These are phyloP conservation scores for Agrocybe praecox DNA, from an alignment of 768 basidiomycete genomes.

Conservation along the genomic window DNA sequence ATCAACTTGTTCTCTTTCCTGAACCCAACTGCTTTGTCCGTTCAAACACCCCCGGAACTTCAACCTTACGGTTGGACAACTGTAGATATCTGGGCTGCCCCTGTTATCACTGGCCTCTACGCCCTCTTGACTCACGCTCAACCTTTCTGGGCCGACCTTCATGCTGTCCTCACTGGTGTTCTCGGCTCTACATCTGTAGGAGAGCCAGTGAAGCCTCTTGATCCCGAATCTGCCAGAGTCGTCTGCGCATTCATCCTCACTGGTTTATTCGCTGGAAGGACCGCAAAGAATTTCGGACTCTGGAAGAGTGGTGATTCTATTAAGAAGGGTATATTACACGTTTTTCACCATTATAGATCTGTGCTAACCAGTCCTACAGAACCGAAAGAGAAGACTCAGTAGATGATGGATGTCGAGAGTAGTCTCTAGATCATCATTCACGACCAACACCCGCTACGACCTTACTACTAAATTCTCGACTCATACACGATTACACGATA, in stretches of 20 bases:
- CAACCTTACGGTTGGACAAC: conserved; percentile 84
- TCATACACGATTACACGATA: too few relatives aligned
- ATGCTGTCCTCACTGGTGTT: conserved; percentile 46
- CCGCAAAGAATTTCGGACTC: conserved; percentile 64
- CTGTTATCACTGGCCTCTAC: conserved; percentile 75
- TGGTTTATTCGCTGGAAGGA: conserved; percentile 61
- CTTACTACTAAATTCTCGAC: too few relatives aligned
- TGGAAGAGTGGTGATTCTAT: conserved; percentile 22
- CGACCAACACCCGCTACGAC: background rate
- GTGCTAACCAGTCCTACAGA: background rate
- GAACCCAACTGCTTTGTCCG: conserved; percentile 64
- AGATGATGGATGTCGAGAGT: background rate
- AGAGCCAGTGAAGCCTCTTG: conserved; percentile 48
- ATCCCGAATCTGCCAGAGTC: conserved; percentile 68
- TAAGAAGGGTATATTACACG: conserved; percentile 2
- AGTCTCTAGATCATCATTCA: background rate
- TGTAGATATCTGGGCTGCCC: conserved; percentile 85
- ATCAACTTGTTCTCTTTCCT: conserved; percentile 45
- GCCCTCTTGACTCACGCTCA: conserved; percentile 86
- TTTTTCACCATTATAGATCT: background rate
- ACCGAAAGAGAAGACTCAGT: conserved; percentile 12
- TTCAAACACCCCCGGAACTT: conserved; percentile 82
- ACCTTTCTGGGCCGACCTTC: conserved; percentile 75
- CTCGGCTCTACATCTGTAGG: conserved; percentile 39
- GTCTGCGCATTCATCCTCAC: conserved; percentile 70